phyloP scores from a whole-genome alignment of 139 green algal genomes.

The Chloropicon primus region DNA sequence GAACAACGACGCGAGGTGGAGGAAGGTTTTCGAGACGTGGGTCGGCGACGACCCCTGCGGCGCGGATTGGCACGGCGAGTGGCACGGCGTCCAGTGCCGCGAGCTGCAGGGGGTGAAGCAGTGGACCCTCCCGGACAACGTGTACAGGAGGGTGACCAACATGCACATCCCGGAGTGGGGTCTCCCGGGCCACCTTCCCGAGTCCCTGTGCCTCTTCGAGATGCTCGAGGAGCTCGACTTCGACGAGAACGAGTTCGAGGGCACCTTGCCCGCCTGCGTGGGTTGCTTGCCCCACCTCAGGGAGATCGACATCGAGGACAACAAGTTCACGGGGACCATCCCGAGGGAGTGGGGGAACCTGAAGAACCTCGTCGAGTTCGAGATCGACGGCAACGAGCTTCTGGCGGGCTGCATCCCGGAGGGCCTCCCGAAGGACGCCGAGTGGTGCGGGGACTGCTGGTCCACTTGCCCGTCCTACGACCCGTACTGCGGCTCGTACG shows the following conservation, averaged over 20 bases:
- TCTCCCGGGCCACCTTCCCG: neutral
- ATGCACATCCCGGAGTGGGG: constrained; percentile 1
- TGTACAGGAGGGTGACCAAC: constrained; percentile 1
- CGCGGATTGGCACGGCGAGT: neutral
- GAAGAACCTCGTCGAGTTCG: constrained; percentile 4
- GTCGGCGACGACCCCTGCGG: neutral
- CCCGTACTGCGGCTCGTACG: neutral
- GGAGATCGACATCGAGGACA: constrained; percentile 4
- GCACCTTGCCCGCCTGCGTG: neutral
- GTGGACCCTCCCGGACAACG: neutral
- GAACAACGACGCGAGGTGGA: neutral
- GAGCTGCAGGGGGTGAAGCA: neutral
- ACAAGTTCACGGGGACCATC: constrained; percentile 2
- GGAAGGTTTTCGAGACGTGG: neutral
- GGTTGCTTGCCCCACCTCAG: neutral
- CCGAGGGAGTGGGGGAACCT: constrained; percentile 1
- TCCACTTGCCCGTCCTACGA: neutral
- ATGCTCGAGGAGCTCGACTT: constrained; percentile 2
- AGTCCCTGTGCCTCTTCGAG: neutral
- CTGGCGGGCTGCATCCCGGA: constrained; percentile 3
- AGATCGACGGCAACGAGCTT: neutral
- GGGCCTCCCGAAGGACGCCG: neutral
- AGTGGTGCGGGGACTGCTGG: neutral
- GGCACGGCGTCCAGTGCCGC: constrained; percentile 2
- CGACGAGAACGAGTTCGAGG: constrained; percentile 3